Evolutionary conservation across 169 alveolate species (phyloP), one percentile per base, ranked within the genome.

Genomic region (Plasmodium inui): DNA sequence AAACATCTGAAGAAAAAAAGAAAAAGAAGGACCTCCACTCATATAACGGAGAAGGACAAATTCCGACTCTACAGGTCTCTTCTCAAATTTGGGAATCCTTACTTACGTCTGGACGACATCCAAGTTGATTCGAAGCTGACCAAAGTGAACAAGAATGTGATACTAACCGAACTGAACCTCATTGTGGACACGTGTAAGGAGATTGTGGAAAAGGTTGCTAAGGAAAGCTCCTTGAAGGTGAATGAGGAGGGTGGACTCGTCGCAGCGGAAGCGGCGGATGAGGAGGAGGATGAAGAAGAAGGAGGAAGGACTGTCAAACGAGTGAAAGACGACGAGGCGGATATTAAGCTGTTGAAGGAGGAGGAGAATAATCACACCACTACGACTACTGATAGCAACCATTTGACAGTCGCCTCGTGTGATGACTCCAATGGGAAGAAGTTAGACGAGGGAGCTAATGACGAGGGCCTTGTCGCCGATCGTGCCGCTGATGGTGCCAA

Each of bases 71-170:
- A 96, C 84, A 85, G 98, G 72, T 95, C 98, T 1, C 74, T 97
- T 32, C 72, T 96, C 41, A 97, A 97, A 80, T 97, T 94, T 82
- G 98, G 98, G 8, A 98, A 94, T 26, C 98, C 98, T 22, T 94
- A 86, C 67, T 90, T 96, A 92, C 96, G 98, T 61, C 85, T 97
- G 73, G 97, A 96, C 81, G 98, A 97, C 53, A 97, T 97, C 39
- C 96, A 93, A 39, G 92, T 92, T 9, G 98, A 97, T 78, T 70
- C 98, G 10, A 96, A 97, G 74, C 93, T 97, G 39, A 92, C 89
- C 78, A 96, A 96, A 53, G 98, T 95, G 0, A 97, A 97, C 34
- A 93, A 93, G n/a, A 95, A 95, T 57, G 97, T 96, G 0, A 92
- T 97, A 14, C 92, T 97, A 26, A 96, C 95, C 32, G 98, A 96